These are phyloP conservation scores for Huntiella omanensis DNA, from an alignment of 2,329 filamentous ascomycete genomes.

Conservation along the genomic window DNA sequence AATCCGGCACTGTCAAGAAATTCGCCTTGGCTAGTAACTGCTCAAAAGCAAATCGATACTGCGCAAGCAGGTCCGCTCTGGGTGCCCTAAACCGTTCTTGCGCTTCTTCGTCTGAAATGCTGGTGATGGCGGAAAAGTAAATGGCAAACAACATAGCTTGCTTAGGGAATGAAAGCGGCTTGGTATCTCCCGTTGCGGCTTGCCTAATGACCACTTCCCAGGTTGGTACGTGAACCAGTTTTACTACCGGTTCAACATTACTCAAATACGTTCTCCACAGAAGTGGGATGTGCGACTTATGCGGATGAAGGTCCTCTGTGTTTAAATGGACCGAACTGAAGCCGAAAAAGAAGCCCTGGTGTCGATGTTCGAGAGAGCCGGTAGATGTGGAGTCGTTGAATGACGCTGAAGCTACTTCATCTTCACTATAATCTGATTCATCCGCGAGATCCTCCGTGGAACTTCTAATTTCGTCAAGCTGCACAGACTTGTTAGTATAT, in stretches of 20 bases:
- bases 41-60: constrained; percentile 35
- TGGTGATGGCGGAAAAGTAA: constrained; percentile 38
- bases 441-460: constrained; percentile 22
- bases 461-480: constrained; percentile 25
- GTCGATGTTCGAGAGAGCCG: constrained; percentile 20
- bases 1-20: constrained; percentile 36
- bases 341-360: constrained; percentile 51
- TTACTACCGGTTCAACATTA: constrained; percentile 55
- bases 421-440: constrained; percentile 36
- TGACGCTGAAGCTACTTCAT: constrained; percentile 32
- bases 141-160: constrained; percentile 47
- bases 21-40: constrained; percentile 37
- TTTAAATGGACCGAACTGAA: constrained; percentile 55
- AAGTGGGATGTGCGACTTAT: constrained; percentile 42
- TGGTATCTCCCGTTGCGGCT: constrained; percentile 34
- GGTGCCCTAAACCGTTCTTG: constrained; percentile 24
- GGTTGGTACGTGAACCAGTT: constrained; percentile 51
- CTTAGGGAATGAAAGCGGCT: constrained; percentile 34
- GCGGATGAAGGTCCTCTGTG: constrained; percentile 43
- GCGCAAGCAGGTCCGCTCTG: constrained; percentile 25
- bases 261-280: constrained; percentile 56
- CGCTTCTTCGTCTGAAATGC: constrained; percentile 41
- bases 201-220: constrained; percentile 41
- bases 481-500: not conserved
- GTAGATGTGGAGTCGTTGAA: constrained; percentile 2